Conservation (phyloP, 345 rosid genomes). For the Trapa incisa region DNA sequence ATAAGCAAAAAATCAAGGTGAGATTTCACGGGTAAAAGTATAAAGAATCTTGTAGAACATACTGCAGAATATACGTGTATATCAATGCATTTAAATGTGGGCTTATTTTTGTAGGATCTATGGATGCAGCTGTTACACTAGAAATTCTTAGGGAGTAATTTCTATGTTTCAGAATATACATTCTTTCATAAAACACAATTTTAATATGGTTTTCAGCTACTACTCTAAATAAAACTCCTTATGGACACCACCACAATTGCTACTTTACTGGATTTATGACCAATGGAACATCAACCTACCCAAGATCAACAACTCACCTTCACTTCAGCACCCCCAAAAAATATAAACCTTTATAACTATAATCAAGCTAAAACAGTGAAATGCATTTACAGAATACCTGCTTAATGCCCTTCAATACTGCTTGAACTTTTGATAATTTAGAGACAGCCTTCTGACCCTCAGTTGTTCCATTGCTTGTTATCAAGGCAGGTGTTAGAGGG, state of each 20-base stretch:
- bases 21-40: background rate
- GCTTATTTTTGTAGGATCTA: background rate
- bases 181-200: background rate
- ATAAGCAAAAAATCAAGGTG: background rate
- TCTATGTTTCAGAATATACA: background rate
- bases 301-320: no score
- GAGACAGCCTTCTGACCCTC: constrained; percentile 48
- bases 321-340: background rate
- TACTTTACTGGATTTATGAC: no score
- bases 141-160: background rate
- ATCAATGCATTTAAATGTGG: background rate
- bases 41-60: background rate
- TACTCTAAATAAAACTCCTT: background rate
- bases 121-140: background rate
- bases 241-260: background rate
- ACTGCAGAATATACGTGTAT: background rate
- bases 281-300: no score
- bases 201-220: background rate
- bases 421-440: constrained; percentile 69
- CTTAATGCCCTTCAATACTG: constrained; percentile 72
- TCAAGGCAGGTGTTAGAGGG: constrained; percentile 54
- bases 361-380: background rate
- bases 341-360: background rate
- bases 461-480: constrained; percentile 38
- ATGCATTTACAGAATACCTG: constrained; percentile 29